These are phyloP conservation scores for Echinochloa phyllopogon DNA, from an alignment of 176 grass and related monocot genomes.

Conservation along the genomic window DNA sequence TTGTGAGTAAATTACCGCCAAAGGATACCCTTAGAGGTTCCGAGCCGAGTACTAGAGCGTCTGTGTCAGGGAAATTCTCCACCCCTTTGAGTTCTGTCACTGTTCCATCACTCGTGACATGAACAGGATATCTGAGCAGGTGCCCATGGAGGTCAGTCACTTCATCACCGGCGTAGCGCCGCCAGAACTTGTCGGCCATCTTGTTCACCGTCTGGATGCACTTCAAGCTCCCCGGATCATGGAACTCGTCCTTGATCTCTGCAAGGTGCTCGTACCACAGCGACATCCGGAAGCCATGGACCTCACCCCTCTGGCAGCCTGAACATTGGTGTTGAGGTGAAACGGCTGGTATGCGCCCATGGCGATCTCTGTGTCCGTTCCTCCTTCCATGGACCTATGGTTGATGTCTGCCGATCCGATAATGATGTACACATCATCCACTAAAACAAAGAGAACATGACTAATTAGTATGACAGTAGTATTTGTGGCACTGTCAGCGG, in stretches of 20 bases:
- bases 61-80: neutral
- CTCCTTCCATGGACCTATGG: conserved; percentile 44
- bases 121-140: conserved; percentile 3
- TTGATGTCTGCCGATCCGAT: conserved; percentile 50
- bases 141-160: conserved; percentile 33
- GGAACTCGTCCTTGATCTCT: neutral
- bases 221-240: neutral
- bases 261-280: conserved; percentile 55
- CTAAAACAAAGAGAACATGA: neutral
- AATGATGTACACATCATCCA: conserved; percentile 49
- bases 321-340: neutral
- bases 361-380: conserved; percentile 65
- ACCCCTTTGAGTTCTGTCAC: neutral
- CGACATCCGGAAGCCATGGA: conserved; percentile 40
- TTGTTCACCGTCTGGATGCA: conserved; percentile 28
- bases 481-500: too few relatives aligned
- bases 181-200: conserved; percentile 11
- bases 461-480: too few relatives aligned
- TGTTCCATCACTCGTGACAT: neutral
- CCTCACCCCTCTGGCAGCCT: neutral
- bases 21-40: neutral
- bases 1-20: neutral
- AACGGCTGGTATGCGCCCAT: conserved; percentile 66
- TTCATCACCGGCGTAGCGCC: neutral
- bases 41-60: neutral